Conservation (phyloP, 768 basidiomycete genomes). For the Antrodiella citrinella region DNA sequence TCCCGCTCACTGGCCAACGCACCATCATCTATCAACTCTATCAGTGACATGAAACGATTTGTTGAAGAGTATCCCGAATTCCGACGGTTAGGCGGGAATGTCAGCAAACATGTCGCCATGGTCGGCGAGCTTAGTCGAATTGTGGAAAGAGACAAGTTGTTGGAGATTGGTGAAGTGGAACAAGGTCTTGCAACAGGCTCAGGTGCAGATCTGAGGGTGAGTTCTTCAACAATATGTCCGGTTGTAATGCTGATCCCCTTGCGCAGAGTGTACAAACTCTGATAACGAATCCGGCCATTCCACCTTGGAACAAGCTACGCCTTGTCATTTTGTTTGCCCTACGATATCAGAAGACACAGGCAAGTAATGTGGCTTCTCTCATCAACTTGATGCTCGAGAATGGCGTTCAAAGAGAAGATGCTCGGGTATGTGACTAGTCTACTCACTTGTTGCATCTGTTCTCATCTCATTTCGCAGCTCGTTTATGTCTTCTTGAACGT, state of each 20-base stretch:
- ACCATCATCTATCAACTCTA: slow-evolving; percentile 83
- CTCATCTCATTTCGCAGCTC: slow-evolving; percentile 49
- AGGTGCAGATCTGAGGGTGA: slow-evolving; percentile 80
- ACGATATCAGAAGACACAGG: slow-evolving; percentile 87
- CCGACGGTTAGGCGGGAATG: slow-evolving; percentile 91
- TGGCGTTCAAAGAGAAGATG: slow-evolving; percentile 71
- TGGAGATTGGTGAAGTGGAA: slow-evolving; percentile 91
- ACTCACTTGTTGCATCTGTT: neutral
- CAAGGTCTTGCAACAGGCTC: slow-evolving; percentile 92
- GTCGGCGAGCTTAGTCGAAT: slow-evolving; percentile 93
- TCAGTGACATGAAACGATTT: slow-evolving; percentile 93
- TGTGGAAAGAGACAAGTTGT: slow-evolving; percentile 75
- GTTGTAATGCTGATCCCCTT: neutral
- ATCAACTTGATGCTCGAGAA: slow-evolving; percentile 70
- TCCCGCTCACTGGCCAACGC: slow-evolving; percentile 69
- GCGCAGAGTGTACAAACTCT: slow-evolving; percentile 75
- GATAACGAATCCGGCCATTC: slow-evolving; percentile 57
- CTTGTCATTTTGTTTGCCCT: slow-evolving; percentile 89
- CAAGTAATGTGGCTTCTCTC: slow-evolving; percentile 71
- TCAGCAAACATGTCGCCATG: slow-evolving; percentile 95
- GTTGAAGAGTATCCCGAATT: slow-evolving; percentile 99
- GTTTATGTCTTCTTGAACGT: slow-evolving; percentile 91
- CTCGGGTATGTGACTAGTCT: slow-evolving; percentile 51
- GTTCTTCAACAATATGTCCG: slow-evolving; percentile 12
- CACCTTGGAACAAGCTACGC: slow-evolving; percentile 78